Evolutionary conservation across 148 eudicot genomes (phyloP).

Genomic region (Dysphania ambrosioides): DNA sequence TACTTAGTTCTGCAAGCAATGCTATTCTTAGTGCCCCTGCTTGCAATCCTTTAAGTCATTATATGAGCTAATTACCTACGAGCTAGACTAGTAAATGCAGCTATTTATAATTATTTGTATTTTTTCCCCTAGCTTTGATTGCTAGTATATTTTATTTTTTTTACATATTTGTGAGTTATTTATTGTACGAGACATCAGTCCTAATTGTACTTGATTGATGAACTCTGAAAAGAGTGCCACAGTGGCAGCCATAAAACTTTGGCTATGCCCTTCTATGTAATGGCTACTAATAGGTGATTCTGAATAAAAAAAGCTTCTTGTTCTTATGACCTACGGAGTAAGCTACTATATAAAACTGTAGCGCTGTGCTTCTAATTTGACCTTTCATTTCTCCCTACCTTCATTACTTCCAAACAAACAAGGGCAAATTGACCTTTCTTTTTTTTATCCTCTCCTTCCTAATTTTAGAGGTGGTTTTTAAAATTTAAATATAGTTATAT

Average conservation of each 20-base stretch:
- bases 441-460: no score
- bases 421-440: no score
- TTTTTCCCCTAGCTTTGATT: neutral
- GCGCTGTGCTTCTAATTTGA: no score
- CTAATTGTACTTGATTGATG: constrained; percentile 4
- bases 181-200: constrained; percentile 2
- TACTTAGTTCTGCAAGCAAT: neutral
- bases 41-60: constrained; percentile 2
- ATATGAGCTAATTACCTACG: neutral
- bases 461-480: no score
- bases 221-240: neutral
- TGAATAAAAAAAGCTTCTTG: neutral
- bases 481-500: no score
- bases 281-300: neutral
- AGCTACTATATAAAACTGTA: no score
- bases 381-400: no score
- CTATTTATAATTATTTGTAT: neutral
- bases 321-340: no score
- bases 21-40: constrained; percentile 1
- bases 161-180: neutral
- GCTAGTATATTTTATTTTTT: neutral
- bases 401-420: no score
- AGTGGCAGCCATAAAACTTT: constrained; percentile 8
- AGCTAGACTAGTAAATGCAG: neutral
- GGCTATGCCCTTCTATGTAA: neutral